phyloP scores from a whole-genome alignment of 352 stramenopile genomes.

The Pythium graminicola region DNA sequence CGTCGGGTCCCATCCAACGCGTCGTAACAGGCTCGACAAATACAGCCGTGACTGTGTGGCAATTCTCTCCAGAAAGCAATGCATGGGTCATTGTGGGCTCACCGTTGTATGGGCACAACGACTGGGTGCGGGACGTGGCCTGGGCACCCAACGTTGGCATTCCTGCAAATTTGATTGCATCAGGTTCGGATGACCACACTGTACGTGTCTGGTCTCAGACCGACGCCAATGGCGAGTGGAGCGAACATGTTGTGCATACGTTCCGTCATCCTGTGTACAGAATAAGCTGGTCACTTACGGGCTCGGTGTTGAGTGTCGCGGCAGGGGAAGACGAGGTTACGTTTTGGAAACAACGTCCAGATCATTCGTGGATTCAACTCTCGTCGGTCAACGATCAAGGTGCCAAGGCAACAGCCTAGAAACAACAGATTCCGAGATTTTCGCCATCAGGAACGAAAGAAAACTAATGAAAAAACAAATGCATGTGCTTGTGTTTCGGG shows the following conservation, averaged over 20 bases:
- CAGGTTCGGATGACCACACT: slow-evolving; percentile 75
- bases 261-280: slow-evolving; percentile 71
- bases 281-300: slow-evolving; percentile 80
- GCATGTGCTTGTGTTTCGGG: background rate
- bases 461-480: background rate
- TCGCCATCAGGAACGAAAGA: background rate
- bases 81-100: slow-evolving; percentile 38
- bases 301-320: slow-evolving; percentile 54
- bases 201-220: slow-evolving; percentile 77
- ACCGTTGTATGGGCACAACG: slow-evolving; percentile 54
- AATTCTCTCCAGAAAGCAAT: slow-evolving; percentile 35
- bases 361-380: slow-evolving; percentile 60
- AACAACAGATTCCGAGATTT: background rate
- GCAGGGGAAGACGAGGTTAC: slow-evolving; percentile 67
- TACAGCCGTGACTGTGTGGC: slow-evolving; percentile 54
- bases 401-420: slow-evolving; percentile 27
- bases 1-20: slow-evolving; percentile 57
- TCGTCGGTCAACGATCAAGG: slow-evolving; percentile 70
- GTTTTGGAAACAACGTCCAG: slow-evolving; percentile 71
- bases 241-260: slow-evolving; percentile 50
- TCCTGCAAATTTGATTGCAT: slow-evolving; percentile 73
- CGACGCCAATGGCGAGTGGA: slow-evolving; percentile 56
- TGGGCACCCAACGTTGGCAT: slow-evolving; percentile 83
- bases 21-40: slow-evolving; percentile 72
- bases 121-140: slow-evolving; percentile 80